Evolutionary conservation across 2,329 filamentous ascomycete genomes (phyloP).

Genomic region (Hypoxylon sp.): DNA sequence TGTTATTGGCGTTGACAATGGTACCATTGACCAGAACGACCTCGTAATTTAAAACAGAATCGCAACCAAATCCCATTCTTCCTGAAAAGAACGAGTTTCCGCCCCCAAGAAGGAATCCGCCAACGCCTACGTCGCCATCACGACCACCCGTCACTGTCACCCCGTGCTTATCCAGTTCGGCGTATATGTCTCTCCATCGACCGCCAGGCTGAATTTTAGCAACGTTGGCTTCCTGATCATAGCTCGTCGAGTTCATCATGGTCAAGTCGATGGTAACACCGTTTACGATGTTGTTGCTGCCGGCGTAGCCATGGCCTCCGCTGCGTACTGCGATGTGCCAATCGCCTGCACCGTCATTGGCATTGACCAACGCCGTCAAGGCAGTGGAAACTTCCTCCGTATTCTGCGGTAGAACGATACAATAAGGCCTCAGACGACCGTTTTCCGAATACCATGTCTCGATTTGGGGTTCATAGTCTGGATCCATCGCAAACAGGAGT

Average conservation of each 20-base stretch:
- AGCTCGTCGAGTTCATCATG: slow-evolving; percentile 54
- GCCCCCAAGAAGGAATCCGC: slow-evolving; percentile 52
- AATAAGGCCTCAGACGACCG: slow-evolving; percentile 46
- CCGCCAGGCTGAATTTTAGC: slow-evolving; percentile 55
- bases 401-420: slow-evolving; percentile 47
- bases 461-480: slow-evolving; percentile 46
- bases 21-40: slow-evolving; percentile 61
- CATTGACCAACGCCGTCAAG: slow-evolving; percentile 40
- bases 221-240: slow-evolving; percentile 53
- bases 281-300: slow-evolving; percentile 60
- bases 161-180: slow-evolving; percentile 43
- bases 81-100: slow-evolving; percentile 48
- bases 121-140: slow-evolving; percentile 53
- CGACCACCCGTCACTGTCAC: slow-evolving; percentile 52
- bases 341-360: slow-evolving; percentile 46
- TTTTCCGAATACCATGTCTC: slow-evolving; percentile 47
- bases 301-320: slow-evolving; percentile 64
- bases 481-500: slow-evolving; percentile 45
- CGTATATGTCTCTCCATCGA: slow-evolving; percentile 52
- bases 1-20: slow-evolving; percentile 60
- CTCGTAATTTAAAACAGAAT: slow-evolving; percentile 59
- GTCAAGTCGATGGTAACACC: slow-evolving; percentile 63
- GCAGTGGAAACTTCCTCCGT: slow-evolving; percentile 46
- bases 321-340: slow-evolving; percentile 64
- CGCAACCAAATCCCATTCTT: slow-evolving; percentile 58